Evolutionary conservation across 1,284 basidiomycete genomes (phyloP).

Genomic region (Xerocomus nothofagi): DNA sequence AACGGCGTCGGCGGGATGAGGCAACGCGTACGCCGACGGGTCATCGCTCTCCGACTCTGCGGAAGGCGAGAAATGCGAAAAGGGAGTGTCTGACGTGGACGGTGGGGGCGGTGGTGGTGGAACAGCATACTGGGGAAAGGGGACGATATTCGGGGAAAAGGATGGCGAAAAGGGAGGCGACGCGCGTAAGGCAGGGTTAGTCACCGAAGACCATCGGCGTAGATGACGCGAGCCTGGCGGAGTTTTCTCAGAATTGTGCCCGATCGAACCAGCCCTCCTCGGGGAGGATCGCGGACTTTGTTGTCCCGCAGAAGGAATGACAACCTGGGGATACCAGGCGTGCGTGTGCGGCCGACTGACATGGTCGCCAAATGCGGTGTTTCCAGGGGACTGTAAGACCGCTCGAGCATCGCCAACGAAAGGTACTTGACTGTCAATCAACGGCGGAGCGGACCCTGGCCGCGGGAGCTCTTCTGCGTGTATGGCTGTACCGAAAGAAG

Average conservation of each 20-base stretch:
- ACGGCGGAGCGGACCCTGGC: slow-evolving; percentile 32
- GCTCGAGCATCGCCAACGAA: slow-evolving; percentile 31
- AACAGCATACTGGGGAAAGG: slow-evolving; percentile 23
- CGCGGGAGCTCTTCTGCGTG: slow-evolving; percentile 25
- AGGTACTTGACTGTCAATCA: slow-evolving; percentile 32
- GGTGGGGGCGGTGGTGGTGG: neutral
- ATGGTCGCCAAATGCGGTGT: slow-evolving; percentile 18
- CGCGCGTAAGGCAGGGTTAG: slow-evolving; percentile 29
- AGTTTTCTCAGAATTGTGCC: slow-evolving; percentile 33
- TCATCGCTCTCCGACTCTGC: slow-evolving; percentile 32
- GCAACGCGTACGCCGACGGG: slow-evolving; percentile 10
- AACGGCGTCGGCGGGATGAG: slow-evolving; percentile 20
- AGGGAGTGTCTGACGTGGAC: slow-evolving; percentile 18
- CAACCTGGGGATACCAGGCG: slow-evolving; percentile 26
- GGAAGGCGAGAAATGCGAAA: slow-evolving; percentile 25
- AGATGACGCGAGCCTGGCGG: slow-evolving; percentile 32
- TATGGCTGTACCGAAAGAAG: slow-evolving; percentile 29
- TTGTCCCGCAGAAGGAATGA: slow-evolving; percentile 17
- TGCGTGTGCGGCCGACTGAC: slow-evolving; percentile 22
- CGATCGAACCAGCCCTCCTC: slow-evolving; percentile 36
- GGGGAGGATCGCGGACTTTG: slow-evolving; percentile 37
- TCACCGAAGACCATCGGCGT: slow-evolving; percentile 35
- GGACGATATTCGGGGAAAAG: slow-evolving; percentile 14
- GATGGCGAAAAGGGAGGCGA: slow-evolving; percentile 22
- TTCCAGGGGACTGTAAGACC: slow-evolving; percentile 16